Conservation (phyloP, 768 basidiomycete species). For the Mycena vulgaris region DNA sequence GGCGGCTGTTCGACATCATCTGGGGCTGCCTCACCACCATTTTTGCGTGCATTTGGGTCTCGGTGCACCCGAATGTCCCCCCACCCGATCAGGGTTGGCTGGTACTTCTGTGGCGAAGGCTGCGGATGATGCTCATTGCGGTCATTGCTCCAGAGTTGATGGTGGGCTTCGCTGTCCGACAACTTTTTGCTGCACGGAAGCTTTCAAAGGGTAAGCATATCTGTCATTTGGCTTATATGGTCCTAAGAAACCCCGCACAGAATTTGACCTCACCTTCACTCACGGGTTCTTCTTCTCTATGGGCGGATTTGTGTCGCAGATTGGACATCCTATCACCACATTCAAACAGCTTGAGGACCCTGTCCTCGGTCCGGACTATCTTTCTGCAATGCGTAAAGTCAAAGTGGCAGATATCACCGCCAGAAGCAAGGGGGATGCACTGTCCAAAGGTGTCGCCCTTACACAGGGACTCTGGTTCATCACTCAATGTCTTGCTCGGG, state of each 20-base stretch:
- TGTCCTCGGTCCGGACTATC: not conserved
- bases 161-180: slow-evolving; percentile 42
- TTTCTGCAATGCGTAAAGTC: slow-evolving; percentile 1
- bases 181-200: slow-evolving; percentile 32
- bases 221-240: not conserved
- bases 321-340: slow-evolving; percentile 20
- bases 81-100: slow-evolving; percentile 17
- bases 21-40: slow-evolving; percentile 40
- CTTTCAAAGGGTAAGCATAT: slow-evolving; percentile 8
- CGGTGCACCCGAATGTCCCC: slow-evolving; percentile 45
- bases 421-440: slow-evolving; percentile 50
- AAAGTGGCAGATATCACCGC: slow-evolving; percentile 38
- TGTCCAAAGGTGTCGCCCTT: slow-evolving; percentile 53
- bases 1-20: slow-evolving; percentile 33
- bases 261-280: slow-evolving; percentile 12
- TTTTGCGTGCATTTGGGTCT: slow-evolving; percentile 42
- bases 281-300: slow-evolving; percentile 48
- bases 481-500: slow-evolving; percentile 48
- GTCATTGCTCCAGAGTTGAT: slow-evolving; percentile 47
- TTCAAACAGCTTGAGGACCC: slow-evolving; percentile 34
- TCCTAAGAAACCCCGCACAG: not conserved
- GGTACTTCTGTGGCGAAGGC: slow-evolving; percentile 16
- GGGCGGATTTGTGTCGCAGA: slow-evolving; percentile 45
- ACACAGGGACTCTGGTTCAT: slow-evolving; percentile 55
- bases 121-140: slow-evolving; percentile 39